Evolutionary conservation across 2,329 filamentous ascomycete species (phyloP).

Genomic region (Clarireedia monteithiana): DNA sequence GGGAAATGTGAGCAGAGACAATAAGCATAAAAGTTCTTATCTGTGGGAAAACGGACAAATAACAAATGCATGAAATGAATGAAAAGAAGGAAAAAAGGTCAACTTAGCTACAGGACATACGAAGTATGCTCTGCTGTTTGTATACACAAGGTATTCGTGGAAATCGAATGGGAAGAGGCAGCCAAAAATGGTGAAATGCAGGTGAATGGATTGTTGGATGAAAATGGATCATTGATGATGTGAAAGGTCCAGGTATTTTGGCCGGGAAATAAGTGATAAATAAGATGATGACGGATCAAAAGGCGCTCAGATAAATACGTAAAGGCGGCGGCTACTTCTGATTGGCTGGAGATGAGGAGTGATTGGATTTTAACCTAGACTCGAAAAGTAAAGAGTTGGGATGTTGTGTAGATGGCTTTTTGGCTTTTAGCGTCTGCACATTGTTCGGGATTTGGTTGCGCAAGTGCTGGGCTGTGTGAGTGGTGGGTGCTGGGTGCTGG

Average conservation of each 20-base stretch:
- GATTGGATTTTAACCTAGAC: neutral
- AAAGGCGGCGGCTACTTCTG: neutral
- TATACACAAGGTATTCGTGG: too few relatives aligned
- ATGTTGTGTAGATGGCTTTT: neutral
- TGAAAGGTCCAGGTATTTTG: constrained; percentile 1
- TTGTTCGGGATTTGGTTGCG: too few relatives aligned
- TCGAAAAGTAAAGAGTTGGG: constrained; percentile 1
- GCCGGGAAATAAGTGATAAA: neutral
- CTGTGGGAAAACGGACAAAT: neutral
- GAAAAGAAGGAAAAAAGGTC: neutral
- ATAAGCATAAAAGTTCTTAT: neutral
- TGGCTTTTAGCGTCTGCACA: neutral
- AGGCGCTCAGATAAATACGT: neutral
- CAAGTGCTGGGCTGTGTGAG: too few relatives aligned
- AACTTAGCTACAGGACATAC: too few relatives aligned
- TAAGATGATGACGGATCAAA: neutral
- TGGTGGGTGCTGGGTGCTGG: too few relatives aligned
- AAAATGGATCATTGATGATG: too few relatives aligned
- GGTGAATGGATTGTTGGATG: too few relatives aligned
- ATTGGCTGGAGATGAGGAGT: neutral
- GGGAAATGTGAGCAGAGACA: neutral
- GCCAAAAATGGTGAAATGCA: too few relatives aligned
- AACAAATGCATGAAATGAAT: neutral
- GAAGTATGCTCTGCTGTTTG: too few relatives aligned
- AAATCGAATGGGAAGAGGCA: too few relatives aligned